These are phyloP conservation scores for Helianthus annuus DNA, from an alignment of 129 eudicot genomes.

Conservation along the genomic window DNA sequence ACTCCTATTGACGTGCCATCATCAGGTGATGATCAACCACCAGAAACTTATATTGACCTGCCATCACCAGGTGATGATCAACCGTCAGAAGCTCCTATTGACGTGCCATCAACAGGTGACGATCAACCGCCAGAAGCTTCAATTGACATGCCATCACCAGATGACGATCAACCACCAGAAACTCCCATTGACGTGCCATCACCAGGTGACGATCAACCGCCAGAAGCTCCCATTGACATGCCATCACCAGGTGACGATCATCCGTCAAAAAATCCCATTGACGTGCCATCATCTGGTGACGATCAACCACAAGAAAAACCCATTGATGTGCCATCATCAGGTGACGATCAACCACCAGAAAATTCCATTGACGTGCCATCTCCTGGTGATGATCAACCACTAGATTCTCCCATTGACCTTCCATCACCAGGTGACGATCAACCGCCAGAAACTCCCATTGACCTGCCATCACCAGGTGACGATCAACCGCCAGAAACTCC, in stretches of 20 bases:
- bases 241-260: background rate
- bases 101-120: background rate
- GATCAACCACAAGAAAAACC: background rate
- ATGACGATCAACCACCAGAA: background rate
- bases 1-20: constrained; percentile 20
- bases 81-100: background rate
- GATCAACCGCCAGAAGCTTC: background rate
- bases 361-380: background rate
- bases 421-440: background rate
- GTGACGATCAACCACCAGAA: background rate
- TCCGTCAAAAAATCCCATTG: background rate
- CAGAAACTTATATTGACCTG: background rate
- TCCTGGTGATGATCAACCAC: background rate
- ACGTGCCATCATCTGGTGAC: background rate
- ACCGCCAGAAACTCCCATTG: constrained; percentile 23
- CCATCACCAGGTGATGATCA: background rate
- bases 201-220: constrained; percentile 6
- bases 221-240: constrained; percentile 13
- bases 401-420: background rate
- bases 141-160: background rate
- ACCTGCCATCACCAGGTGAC: constrained; percentile 1
- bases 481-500: constrained; percentile 16
- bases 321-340: background rate
- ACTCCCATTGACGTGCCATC: background rate
- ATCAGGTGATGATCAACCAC: background rate